Evolutionary conservation across 257 asterid genomes (phyloP).

Genomic region (Jasminum sambac): DNA sequence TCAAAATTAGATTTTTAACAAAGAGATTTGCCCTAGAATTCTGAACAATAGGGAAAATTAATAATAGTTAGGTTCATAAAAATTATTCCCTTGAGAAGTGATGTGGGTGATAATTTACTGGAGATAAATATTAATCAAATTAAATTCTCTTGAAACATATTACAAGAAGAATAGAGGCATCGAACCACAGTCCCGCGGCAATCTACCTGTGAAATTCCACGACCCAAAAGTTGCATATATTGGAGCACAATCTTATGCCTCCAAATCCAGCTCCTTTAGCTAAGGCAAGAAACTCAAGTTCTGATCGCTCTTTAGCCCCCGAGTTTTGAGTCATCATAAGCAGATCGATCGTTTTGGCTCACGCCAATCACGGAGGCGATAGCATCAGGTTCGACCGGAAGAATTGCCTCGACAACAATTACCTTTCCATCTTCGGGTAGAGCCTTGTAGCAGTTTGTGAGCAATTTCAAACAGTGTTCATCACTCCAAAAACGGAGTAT

Average conservation of each 20-base stretch:
- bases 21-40: too few relatives aligned
- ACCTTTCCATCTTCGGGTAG: constrained; percentile 53
- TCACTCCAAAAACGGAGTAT: constrained; percentile 72
- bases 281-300: constrained; percentile 47
- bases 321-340: constrained; percentile 50
- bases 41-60: too few relatives aligned
- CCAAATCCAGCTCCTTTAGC: constrained; percentile 50
- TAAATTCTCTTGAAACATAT: neutral
- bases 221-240: constrained; percentile 48
- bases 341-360: constrained; percentile 41
- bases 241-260: constrained; percentile 32
- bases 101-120: too few relatives aligned
- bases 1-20: too few relatives aligned
- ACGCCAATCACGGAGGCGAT: constrained; percentile 22
- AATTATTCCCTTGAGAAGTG: too few relatives aligned
- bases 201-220: constrained; percentile 51
- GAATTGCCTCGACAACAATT: constrained; percentile 41
- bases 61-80: too few relatives aligned
- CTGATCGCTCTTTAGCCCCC: constrained; percentile 63
- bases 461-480: constrained; percentile 42
- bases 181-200: neutral
- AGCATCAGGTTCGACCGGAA: constrained; percentile 46
- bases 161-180: neutral
- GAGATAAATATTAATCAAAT: too few relatives aligned
- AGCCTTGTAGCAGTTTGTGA: constrained; percentile 52